These are phyloP conservation scores for Jaenimonas drosophilae DNA, from an alignment of 208 protist species.

Conservation along the genomic window DNA sequence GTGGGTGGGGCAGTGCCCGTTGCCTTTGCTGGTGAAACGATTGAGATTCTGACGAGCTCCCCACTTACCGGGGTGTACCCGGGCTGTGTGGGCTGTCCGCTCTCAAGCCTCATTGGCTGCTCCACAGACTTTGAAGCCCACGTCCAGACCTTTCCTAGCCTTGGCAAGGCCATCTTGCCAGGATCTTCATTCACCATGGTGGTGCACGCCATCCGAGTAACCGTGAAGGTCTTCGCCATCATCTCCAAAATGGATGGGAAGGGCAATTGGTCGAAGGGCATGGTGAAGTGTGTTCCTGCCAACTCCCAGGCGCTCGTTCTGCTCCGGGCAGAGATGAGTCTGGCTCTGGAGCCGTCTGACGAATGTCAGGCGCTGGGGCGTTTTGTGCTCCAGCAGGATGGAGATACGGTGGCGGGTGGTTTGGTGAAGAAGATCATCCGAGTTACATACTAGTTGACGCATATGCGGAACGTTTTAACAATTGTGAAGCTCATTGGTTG, in stretches of 20 bases:
- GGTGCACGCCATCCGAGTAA: conserved; percentile 53
- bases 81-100: conserved; percentile 52
- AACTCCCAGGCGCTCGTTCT: conserved; percentile 54
- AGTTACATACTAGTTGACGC: conserved; percentile 1
- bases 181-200: conserved; percentile 59
- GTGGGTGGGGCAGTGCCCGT: conserved; percentile 33
- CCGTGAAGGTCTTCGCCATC: conserved; percentile 54
- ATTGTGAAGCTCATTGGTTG: no score
- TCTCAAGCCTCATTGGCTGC: conserved; percentile 7
- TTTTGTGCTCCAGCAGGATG: conserved; percentile 79
- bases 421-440: conserved; percentile 47
- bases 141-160: conserved; percentile 61
- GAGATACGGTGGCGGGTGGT: conserved; percentile 65
- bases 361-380: conserved; percentile 64
- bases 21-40: conserved; percentile 68
- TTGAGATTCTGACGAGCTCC: conserved; percentile 47
- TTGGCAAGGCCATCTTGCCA: conserved; percentile 56
- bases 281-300: conserved; percentile 81
- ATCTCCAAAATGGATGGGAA: conserved; percentile 56
- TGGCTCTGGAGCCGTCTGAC: conserved; percentile 58
- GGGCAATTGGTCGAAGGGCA: conserved; percentile 69
- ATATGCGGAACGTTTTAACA: no score
- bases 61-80: conserved; percentile 44
- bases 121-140: conserved; percentile 74
- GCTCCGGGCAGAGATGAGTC: conserved; percentile 34